These are phyloP conservation scores for Chytridium lagenaria DNA, from an alignment of 371 early-diverging fungal species.

Conservation along the genomic window DNA sequence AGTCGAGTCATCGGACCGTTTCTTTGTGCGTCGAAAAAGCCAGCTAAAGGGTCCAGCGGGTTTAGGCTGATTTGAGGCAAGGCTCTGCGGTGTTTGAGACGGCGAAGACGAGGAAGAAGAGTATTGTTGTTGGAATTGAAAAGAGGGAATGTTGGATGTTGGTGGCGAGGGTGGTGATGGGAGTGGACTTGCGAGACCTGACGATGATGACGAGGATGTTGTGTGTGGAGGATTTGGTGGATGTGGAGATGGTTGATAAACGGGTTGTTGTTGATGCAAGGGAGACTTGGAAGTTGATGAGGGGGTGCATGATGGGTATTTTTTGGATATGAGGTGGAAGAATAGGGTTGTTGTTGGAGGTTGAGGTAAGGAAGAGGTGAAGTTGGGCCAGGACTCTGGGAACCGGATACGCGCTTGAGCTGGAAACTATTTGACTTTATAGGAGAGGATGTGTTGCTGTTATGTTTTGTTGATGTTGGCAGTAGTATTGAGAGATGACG, in stretches of 20 bases:
- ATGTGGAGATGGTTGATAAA: neutral
- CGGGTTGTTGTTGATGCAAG: neutral
- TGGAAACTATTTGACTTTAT: neutral
- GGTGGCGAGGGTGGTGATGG: constrained; percentile 2
- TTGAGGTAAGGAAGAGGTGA: neutral
- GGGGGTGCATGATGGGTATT: neutral
- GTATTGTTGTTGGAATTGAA: neutral
- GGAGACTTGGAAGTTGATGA: constrained; percentile 7
- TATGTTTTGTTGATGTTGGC: neutral
- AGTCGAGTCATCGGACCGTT: neutral
- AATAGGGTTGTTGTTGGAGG: neutral
- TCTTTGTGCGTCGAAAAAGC: neutral
- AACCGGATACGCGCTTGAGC: neutral
- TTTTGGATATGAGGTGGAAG: neutral
- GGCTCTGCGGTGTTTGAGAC: neutral
- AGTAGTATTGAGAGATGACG: neutral
- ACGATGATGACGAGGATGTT: neutral
- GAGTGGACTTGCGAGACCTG: neutral
- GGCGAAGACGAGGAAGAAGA: neutral
- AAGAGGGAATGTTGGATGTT: constrained; percentile 5
- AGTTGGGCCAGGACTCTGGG: neutral
- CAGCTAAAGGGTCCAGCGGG: neutral
- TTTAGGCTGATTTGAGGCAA: neutral
- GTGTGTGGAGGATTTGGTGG: neutral
- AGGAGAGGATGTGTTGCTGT: neutral